phyloP scores from a whole-genome alignment of 306 rosid genomes.

The Lagenaria siceraria region DNA sequence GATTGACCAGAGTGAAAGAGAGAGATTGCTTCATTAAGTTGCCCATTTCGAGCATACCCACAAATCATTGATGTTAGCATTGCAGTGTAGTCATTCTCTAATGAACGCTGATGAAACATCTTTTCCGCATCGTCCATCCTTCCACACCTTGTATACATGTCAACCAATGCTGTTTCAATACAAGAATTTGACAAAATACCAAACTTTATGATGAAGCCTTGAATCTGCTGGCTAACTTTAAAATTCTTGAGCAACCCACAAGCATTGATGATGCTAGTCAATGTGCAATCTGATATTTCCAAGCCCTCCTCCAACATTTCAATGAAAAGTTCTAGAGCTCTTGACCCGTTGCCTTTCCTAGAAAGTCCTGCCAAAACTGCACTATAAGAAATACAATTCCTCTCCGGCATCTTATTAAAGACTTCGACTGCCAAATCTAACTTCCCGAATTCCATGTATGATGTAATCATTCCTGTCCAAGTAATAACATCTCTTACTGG shows the following conservation, averaged over 20 bases:
- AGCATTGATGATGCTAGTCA: conserved; percentile 48
- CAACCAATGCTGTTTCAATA: conserved; percentile 60
- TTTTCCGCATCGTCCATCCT: conserved; percentile 56
- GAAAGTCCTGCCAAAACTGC: conserved; percentile 68
- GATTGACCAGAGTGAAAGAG: conserved; percentile 35
- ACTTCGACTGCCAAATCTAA: conserved; percentile 41
- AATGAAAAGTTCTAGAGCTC: conserved; percentile 40
- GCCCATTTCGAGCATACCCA: conserved; percentile 64
- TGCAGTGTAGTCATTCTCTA: conserved; percentile 28
- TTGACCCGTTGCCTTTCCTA: conserved; percentile 40
- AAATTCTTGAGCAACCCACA: conserved; percentile 48
- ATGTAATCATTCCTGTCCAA: conserved; percentile 57
- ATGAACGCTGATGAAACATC: conserved; percentile 43
- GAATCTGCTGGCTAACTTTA: conserved; percentile 47
- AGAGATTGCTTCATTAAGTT: conserved; percentile 44
- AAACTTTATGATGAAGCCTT: conserved; percentile 55
- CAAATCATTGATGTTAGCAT: conserved; percentile 65
- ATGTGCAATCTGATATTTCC: conserved; percentile 53
- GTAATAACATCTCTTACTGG: conserved; percentile 47
- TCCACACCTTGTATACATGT: conserved; percentile 68
- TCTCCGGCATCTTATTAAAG: conserved; percentile 58
- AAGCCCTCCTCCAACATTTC: conserved; percentile 38
- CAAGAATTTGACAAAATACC: conserved; percentile 48
- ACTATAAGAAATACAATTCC: conserved; percentile 41
- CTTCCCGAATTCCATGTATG: conserved; percentile 54